Evolutionary conservation across 2,329 filamentous ascomycete species (phyloP).

Genomic region (Aspergillus sp.): DNA sequence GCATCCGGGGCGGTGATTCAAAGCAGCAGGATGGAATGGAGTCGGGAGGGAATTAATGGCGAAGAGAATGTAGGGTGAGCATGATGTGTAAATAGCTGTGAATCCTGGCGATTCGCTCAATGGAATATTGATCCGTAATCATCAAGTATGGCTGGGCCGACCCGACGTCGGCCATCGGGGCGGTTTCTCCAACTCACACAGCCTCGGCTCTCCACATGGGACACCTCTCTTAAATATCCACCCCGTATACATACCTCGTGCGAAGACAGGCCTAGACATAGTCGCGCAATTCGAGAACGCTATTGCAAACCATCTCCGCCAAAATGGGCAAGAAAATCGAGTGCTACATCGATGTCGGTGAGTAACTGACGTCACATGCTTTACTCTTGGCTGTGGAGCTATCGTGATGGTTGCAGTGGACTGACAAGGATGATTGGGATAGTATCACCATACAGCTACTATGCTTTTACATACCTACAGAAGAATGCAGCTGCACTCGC

Average conservation of each 20-base stretch:
- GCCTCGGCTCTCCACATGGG: constrained; percentile 4
- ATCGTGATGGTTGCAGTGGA: neutral
- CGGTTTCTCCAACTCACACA: neutral
- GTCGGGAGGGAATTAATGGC: neutral
- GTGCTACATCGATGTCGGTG: constrained; percentile 66
- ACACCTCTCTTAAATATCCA: neutral
- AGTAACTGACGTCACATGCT: constrained; percentile 17
- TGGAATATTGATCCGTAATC: neutral
- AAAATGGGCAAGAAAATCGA: constrained; percentile 62
- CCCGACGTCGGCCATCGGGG: neutral
- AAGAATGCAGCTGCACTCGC: constrained; percentile 55
- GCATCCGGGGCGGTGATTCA: constrained; percentile 11
- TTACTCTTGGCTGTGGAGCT: too few relatives aligned
- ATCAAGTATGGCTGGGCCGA: neutral
- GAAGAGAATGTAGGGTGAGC: too few relatives aligned
- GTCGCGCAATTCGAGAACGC: neutral
- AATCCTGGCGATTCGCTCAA: too few relatives aligned
- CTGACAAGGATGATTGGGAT: neutral
- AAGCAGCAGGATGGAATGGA: neutral
- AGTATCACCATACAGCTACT: constrained; percentile 63
- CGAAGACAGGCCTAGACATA: neutral
- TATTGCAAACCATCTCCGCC: neutral
- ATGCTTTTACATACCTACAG: constrained; percentile 56
- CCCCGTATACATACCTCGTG: neutral
- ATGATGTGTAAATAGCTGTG: too few relatives aligned